Base-by-base conservation (phyloP, 148 eudicot genomes). In the Drosera capensis region DNA sequence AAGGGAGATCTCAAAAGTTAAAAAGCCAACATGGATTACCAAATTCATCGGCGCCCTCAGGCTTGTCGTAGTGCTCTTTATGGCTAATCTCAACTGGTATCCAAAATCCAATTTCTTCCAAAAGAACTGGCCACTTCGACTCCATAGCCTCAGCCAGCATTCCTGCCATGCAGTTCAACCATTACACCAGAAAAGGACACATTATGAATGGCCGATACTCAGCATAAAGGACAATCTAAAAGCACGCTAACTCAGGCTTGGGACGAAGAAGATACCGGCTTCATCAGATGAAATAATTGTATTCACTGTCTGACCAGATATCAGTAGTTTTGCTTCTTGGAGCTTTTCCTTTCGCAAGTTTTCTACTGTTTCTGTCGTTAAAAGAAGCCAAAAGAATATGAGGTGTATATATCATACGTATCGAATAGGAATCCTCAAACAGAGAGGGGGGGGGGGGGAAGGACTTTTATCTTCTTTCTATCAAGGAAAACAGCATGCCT, bases 41-140 rank as follows among this genome's bases (percentile, higher is more conserved):
- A 45, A 54, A 48, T 2, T 84, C 97, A 37, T 63, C 67, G 47
- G 62, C 66, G 14, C 74, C 82, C 47, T 77, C 78, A 18, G 95
- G 95, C 65, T 73, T 84, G 64, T 90, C 97, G 45, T 80, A 70
- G 45, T 78, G 79, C 59, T 78, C 95, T 59, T 64, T 39, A 46
- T 75, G 59, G 46, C 45, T 49, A 48, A 78, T 15, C 29, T 60
- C 56, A 40, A 71, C 56, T 18, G 95, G 97, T 60, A 90, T 80
- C 79, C 75, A 90, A 21, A 90, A 58, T 25, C 97, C 97, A 48
- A 90, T 65, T 47, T 75, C 72, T 44, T 78, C 87, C 29, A 74
- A 64, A 16, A 90, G 57, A 53, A 58, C 63, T 41, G 60, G 49
- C 97, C 97, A 90, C 42, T 52, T 59, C 45, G 79, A 56, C 45